A percentile compares a stretch with the other conserved stretches of the same genome.
Conservation (phyloP, 129 eudicot genomes). For the Cynara cardunculus region DNA sequence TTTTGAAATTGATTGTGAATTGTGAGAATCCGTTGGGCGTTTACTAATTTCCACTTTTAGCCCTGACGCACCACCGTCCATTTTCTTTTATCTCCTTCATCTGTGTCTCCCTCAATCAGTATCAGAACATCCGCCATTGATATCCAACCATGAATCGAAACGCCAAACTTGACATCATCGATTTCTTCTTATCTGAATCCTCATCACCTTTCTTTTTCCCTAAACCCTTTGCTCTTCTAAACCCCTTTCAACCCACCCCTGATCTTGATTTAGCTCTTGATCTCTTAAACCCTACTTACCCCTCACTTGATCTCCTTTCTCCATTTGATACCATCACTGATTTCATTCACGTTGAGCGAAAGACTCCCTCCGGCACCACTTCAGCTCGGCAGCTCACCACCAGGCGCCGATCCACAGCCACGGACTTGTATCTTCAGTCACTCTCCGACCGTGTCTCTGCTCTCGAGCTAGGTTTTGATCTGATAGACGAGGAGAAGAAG, state of each 20-base stretch:
- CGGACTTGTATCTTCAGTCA: constrained; percentile 44
- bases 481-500: constrained; percentile 12
- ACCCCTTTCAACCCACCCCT: constrained; percentile 17
- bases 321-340: constrained; percentile 53
- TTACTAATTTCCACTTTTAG: constrained; percentile 4
- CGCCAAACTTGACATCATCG: constrained; percentile 25
- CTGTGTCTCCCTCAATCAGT: constrained; percentile 28
- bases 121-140: constrained; percentile 26
- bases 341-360: constrained; percentile 46
- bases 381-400: constrained; percentile 35
- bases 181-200: constrained; percentile 26
- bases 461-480: constrained; percentile 61
- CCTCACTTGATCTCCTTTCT: constrained; percentile 25
- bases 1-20: background rate
- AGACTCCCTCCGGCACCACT: constrained; percentile 36
- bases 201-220: constrained; percentile 1
- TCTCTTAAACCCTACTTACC: constrained; percentile 34
- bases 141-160: constrained; percentile 28
- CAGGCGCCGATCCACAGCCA: constrained; percentile 28
- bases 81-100: background rate
- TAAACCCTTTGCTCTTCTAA: constrained; percentile 1
- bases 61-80: constrained; percentile 13
- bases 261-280: constrained; percentile 45
- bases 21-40: background rate
- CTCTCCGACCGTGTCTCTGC: constrained; percentile 69